Evolutionary conservation across 1,284 basidiomycete genomes (phyloP).

Genomic region (Cryptococcus floricola): DNA sequence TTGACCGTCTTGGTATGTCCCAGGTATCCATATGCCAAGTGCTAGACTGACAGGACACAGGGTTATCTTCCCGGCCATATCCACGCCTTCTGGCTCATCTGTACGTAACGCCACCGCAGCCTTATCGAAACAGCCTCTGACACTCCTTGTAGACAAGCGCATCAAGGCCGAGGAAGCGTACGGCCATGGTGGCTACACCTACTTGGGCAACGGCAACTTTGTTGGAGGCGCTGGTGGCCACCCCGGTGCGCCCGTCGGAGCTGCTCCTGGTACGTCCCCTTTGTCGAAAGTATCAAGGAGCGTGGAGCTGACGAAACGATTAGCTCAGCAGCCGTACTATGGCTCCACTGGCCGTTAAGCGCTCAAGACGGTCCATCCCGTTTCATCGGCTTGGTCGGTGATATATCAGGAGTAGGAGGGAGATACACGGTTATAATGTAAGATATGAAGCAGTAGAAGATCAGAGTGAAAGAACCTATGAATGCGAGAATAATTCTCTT

Average conservation of each 20-base stretch:
- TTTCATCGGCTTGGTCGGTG: neutral
- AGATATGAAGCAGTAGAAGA: no score
- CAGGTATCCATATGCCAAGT: no score
- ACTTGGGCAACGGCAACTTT: constrained; percentile 48
- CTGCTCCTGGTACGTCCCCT: neutral
- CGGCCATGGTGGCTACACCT: constrained; percentile 60
- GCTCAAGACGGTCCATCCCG: no score
- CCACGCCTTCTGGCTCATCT: constrained; percentile 54
- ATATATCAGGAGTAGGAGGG: neutral
- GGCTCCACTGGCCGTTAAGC: constrained; percentile 17
- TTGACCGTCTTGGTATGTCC: constrained; percentile 25
- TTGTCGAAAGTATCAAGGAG: neutral
- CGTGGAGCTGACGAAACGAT: neutral
- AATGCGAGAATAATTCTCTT: no score
- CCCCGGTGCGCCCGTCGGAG: neutral
- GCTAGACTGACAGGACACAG: neutral
- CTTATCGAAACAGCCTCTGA: constrained; percentile 4
- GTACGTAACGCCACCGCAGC: constrained; percentile 1
- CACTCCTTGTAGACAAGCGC: constrained; percentile 56
- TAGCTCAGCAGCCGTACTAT: constrained; percentile 29
- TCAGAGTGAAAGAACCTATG: no score
- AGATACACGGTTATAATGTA: neutral
- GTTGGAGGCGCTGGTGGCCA: constrained; percentile 19
- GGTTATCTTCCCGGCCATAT: constrained; percentile 47
- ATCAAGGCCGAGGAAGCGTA: constrained; percentile 74